Evolutionary conservation across 2,329 filamentous ascomycete genomes (phyloP).

Genomic region (Cytospora leucostoma): DNA sequence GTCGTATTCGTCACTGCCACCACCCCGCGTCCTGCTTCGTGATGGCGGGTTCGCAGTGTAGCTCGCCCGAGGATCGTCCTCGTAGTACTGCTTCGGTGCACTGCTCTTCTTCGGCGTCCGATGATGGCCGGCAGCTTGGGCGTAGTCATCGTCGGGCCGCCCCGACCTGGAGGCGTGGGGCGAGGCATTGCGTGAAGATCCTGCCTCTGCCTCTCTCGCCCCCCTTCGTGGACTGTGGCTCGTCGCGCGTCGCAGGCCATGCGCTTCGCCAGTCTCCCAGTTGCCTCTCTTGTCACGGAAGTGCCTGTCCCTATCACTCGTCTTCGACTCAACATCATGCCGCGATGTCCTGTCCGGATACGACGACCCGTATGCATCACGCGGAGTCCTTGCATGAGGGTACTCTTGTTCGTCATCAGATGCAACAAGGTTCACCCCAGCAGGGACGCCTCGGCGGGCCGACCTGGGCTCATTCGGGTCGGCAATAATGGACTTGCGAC

Average conservation of each 20-base stretch:
- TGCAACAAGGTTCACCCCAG: conserved; percentile 18
- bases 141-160: conserved; percentile 17
- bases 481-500: conserved; percentile 20
- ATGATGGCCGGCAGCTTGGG: not conserved
- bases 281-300: conserved; percentile 23
- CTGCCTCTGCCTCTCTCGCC: conserved; percentile 17
- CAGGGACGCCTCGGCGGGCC: conserved; percentile 5
- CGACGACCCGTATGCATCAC: conserved; percentile 8
- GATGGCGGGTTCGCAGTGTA: conserved; percentile 12
- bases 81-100: conserved; percentile 17
- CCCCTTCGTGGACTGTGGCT: conserved; percentile 24
- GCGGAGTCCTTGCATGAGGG: not conserved
- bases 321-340: conserved; percentile 22
- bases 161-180: conserved; percentile 17
- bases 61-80: conserved; percentile 8
- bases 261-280: conserved; percentile 21
- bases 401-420: conserved; percentile 19
- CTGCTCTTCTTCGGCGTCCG: conserved; percentile 7
- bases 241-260: conserved; percentile 21
- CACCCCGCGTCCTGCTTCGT: not conserved
- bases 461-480: conserved; percentile 8
- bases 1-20: not conserved
- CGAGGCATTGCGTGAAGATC: not conserved
- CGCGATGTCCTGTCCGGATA: conserved; percentile 16
- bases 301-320: conserved; percentile 8